Evolutionary conservation across 208 protist species (phyloP), one percentile per base, ranked within the genome.

Genomic region (Strigomonas culicis): DNA sequence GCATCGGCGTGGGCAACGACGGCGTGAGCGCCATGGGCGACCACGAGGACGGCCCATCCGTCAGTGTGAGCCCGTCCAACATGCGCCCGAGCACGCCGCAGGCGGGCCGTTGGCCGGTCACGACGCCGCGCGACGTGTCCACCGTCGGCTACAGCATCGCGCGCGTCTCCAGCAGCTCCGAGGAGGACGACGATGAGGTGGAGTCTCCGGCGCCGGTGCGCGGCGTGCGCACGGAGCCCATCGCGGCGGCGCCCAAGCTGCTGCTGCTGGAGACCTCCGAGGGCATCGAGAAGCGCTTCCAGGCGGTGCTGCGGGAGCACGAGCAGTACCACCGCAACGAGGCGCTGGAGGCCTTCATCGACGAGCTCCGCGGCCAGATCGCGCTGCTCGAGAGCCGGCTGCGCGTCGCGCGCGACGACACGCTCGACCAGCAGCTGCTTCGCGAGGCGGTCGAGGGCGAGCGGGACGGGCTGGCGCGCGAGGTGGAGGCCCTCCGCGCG

Each of bases 341-440:
- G 24, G 73, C 75, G 63, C 77, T 90, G 51, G 80, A 90, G 74
- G 61, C 63, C 10, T 21, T 75, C 46, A 53, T 90, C 17, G 72
- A 69, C 1, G 80, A 90, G 4, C 73, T 90, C 56, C 79, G 75
- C 8, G 73, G 60, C 53, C 77, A 75, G 39, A 36, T 86, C 25
- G 58, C 67, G 7, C 44, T 83, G 32, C 60, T 82, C 25, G 80
- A 90, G 69, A 85, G 80, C 43, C 77, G 74, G n/a, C 70, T 90
- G 39, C 84, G 80, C 47, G 72, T 90, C 59, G 62, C 80, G 1
- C 69, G 81, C 73, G 80, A 90, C 58, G 73, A 76, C 46, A 80
- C 62, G 24, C 61, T 76, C 17, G 84, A 90, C 70, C 59, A 80
- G 61, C 70, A 80, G 60, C 67, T 87, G 62, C 60, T 70, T 32